phyloP scores from a whole-genome alignment of 192 early-diverging fungal genomes.

The Backusella morwellensis region DNA sequence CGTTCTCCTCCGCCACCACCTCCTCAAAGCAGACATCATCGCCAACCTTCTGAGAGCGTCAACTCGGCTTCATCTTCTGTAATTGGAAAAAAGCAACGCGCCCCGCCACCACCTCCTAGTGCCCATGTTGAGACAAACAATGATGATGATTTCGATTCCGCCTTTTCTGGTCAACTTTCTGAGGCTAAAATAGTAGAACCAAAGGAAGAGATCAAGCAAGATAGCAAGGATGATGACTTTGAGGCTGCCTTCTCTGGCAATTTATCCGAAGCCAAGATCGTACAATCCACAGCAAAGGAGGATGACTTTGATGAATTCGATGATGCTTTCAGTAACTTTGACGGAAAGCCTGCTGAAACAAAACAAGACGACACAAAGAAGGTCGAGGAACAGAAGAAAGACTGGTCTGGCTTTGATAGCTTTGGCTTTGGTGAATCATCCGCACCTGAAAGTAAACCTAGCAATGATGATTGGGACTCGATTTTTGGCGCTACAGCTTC shows the following conservation, averaged over 20 bases:
- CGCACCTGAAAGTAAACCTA: not conserved
- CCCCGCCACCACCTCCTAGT: conserved; percentile 14
- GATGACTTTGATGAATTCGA: conserved; percentile 29
- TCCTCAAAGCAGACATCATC: conserved; percentile 15
- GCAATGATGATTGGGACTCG: conserved; percentile 25
- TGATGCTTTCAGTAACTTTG: conserved; percentile 24
- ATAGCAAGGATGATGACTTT: conserved; percentile 3
- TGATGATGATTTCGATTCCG: conserved; percentile 32
- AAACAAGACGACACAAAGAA: not conserved
- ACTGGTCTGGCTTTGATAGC: conserved; percentile 5
- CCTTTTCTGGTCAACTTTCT: conserved; percentile 32
- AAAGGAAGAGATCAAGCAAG: not conserved
- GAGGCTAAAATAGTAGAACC: conserved; percentile 16
- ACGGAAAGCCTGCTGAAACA: not conserved
- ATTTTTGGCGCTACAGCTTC: conserved; percentile 10
- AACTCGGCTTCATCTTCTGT: not conserved
- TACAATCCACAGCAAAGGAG: not conserved
- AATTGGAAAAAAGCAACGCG: not conserved
- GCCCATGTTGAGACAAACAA: not conserved
- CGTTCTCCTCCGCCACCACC: conserved; percentile 14
- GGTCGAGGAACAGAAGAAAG: not conserved
- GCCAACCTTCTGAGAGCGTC: not conserved
- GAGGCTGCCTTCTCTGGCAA: conserved; percentile 16
- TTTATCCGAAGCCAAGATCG: conserved; percentile 9
- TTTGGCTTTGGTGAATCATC: not conserved